Percentiles rank a stretch among this genome's conserved stretches.
These are phyloP conservation scores for Sporothrix inflata DNA, from an alignment of 2,329 filamentous ascomycete species.

Conservation along the genomic window DNA sequence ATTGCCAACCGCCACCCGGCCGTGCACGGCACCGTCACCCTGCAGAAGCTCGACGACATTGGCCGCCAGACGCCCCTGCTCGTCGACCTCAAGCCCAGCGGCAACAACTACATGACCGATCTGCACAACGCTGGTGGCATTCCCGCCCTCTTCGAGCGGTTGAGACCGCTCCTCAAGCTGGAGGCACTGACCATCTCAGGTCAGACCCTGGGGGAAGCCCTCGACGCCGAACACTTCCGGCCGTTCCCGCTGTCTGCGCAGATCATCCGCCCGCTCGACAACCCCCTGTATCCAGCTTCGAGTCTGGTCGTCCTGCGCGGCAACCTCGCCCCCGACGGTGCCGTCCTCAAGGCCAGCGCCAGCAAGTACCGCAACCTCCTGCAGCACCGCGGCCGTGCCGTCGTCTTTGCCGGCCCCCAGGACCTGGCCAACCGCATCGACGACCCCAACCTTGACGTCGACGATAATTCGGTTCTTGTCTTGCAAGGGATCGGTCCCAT, in stretches of 20 bases:
- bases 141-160: constrained; percentile 75
- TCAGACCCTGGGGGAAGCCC: constrained; percentile 77
- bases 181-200: constrained; percentile 81
- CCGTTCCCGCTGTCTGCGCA: constrained; percentile 39
- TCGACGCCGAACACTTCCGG: constrained; percentile 69
- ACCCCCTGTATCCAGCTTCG: constrained; percentile 71
- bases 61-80: constrained; percentile 78
- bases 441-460: constrained; percentile 63
- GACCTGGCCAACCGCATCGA: constrained; percentile 71
- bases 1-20: constrained; percentile 75
- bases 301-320: constrained; percentile 82
- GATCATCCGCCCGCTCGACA: constrained; percentile 67
- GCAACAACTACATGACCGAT: constrained; percentile 87
- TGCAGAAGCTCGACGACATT: constrained; percentile 65
- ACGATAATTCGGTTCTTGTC: constrained; percentile 66
- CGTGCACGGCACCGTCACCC: constrained; percentile 63
- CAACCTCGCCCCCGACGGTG: constrained; percentile 81
- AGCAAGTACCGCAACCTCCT: constrained; percentile 69
- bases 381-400: constrained; percentile 50
- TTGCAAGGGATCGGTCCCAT: constrained; percentile 82
- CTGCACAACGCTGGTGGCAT: constrained; percentile 88
- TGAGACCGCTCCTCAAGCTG: constrained; percentile 77
- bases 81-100: constrained; percentile 83
- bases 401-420: constrained; percentile 75
- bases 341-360: constrained; percentile 89